Evolutionary conservation across 2,329 filamentous ascomycete genomes (phyloP).

Genomic region (Grosmannia serpens): DNA sequence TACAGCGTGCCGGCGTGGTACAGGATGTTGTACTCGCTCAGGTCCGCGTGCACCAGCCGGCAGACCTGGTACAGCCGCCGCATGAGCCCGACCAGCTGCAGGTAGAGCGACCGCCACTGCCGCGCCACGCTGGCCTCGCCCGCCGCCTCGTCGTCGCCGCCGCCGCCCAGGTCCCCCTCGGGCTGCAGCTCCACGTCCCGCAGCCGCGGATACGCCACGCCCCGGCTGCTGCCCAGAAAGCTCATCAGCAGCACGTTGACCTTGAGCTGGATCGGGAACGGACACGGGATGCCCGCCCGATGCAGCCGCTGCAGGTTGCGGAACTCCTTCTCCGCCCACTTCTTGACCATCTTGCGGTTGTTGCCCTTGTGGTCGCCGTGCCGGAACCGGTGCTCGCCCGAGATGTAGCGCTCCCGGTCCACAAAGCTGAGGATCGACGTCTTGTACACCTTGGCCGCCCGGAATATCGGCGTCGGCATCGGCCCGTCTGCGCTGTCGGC

Average conservation of each 20-base stretch:
- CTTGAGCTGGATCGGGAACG: constrained; percentile 78
- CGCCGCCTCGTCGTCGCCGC: constrained; percentile 27
- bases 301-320: constrained; percentile 81
- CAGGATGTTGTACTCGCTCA: constrained; percentile 96
- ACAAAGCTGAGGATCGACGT: constrained; percentile 97
- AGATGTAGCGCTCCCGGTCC: constrained; percentile 91
- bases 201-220: constrained; percentile 77
- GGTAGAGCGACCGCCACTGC: constrained; percentile 68
- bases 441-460: constrained; percentile 98
- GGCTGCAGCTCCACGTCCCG: constrained; percentile 65
- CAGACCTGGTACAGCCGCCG: constrained; percentile 87
- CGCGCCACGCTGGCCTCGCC: constrained; percentile 18
- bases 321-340: constrained; percentile 99
- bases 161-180: constrained; percentile 39
- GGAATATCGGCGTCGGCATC: constrained; percentile 44
- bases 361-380: constrained; percentile 88
- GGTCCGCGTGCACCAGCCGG: constrained; percentile 83
- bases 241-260: constrained; percentile 94
- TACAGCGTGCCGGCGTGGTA: constrained; percentile 75
- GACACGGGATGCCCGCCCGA: constrained; percentile 75
- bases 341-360: constrained; percentile 92
- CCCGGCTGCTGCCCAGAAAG: constrained; percentile 79
- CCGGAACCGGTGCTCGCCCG: constrained; percentile 85
- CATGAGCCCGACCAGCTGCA: constrained; percentile 81
- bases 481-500: constrained; percentile 21